Conservation (phyloP, 2,329 filamentous ascomycete species). For the Claviceps spartinae region DNA sequence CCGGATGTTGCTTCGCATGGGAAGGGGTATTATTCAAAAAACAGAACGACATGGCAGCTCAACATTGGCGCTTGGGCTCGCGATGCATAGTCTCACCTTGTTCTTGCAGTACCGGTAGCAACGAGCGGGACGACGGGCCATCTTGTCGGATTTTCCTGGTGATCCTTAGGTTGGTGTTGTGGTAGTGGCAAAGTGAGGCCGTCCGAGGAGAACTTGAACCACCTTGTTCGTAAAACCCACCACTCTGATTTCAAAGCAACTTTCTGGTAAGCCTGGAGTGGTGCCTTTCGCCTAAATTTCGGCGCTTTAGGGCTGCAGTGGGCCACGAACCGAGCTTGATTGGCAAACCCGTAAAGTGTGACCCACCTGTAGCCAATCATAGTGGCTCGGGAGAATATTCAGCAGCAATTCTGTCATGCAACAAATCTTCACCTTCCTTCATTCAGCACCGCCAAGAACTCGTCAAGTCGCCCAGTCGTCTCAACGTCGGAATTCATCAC, state of each 20-base stretch:
- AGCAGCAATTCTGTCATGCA: background rate
- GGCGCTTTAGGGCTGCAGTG: constrained; percentile 26
- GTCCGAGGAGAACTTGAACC: constrained; percentile 15
- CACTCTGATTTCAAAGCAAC: constrained; percentile 43
- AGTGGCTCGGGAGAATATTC: background rate
- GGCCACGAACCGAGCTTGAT: background rate
- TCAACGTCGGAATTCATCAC: constrained; percentile 27
- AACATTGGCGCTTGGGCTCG: constrained; percentile 3
- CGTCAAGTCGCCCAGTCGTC: constrained; percentile 14
- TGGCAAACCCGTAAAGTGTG: background rate
- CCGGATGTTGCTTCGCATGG: background rate
- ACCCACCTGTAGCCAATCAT: background rate
- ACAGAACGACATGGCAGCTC: background rate
- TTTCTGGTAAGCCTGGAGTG: constrained; percentile 16
- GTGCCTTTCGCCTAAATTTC: constrained; percentile 23
- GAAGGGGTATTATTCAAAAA: background rate
- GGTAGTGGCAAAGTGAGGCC: constrained; percentile 20
- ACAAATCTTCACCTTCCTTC: constrained; percentile 1
- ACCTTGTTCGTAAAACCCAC: constrained; percentile 18
- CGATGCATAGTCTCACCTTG: constrained; percentile 57
- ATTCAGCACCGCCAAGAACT: constrained; percentile 15
- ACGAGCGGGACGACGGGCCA: constrained; percentile 98
- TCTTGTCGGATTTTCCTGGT: constrained; percentile 57
- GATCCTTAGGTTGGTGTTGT: constrained; percentile 20
- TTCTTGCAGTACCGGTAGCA: constrained; percentile 99